Evolutionary conservation across 768 basidiomycete species (phyloP).

Genomic region (Lentinula sp.): DNA sequence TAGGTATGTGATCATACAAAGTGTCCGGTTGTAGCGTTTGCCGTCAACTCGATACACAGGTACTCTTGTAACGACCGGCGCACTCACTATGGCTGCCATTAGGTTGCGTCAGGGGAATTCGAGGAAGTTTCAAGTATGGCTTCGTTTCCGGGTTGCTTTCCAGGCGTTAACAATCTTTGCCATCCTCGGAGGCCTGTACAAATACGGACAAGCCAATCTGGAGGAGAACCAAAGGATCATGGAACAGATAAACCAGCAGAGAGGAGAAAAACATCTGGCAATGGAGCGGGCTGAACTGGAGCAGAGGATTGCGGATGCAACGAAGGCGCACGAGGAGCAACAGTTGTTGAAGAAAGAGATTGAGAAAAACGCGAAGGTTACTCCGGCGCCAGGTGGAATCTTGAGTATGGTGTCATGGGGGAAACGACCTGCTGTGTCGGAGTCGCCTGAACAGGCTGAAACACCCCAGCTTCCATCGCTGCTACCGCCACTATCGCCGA

Average conservation of each 20-base stretch:
- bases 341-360: conserved; percentile 6
- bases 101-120: conserved; percentile 46
- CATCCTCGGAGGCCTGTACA: conserved; percentile 28
- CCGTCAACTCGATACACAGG: conserved; percentile 23
- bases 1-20: conserved; percentile 44
- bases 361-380: neutral
- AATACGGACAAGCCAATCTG: conserved; percentile 12
- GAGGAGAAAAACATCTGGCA: conserved; percentile 10
- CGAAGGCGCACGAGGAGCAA: conserved; percentile 8
- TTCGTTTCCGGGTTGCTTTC: conserved; percentile 51
- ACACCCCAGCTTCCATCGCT: neutral
- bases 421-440: neutral
- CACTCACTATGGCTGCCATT: conserved; percentile 45
- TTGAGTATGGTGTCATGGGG: neutral
- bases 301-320: conserved; percentile 9
- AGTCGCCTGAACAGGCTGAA: neutral
- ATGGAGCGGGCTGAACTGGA: conserved; percentile 1
- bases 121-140: conserved; percentile 46
- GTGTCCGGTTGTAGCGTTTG: neutral
- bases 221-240: conserved; percentile 13
- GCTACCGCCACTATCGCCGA: neutral
- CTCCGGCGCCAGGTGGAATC: neutral
- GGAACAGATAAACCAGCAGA: conserved; percentile 11
- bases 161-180: conserved; percentile 54
- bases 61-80: conserved; percentile 38